phyloP scores from a whole-genome alignment of 1,139 yeast species.

The Pneumocystis jirovecii region DNA sequence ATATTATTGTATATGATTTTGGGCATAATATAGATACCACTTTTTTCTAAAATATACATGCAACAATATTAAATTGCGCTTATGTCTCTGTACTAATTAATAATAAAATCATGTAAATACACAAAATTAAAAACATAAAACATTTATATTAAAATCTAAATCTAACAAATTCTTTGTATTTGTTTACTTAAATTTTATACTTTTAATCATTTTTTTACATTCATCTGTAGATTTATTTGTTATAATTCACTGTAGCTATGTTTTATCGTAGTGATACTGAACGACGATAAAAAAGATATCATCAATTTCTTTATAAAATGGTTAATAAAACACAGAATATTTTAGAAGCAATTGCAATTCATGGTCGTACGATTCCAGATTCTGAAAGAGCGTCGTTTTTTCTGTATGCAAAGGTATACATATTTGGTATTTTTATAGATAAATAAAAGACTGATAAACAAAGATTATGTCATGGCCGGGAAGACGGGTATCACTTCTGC shows the following conservation, averaged over 20 bases:
- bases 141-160: no score
- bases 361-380: neutral
- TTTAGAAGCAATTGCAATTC: neutral
- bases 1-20: slow-evolving; percentile 13
- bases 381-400: neutral
- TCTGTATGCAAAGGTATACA: neutral
- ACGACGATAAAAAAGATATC: no score
- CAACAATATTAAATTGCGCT: neutral
- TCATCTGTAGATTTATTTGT: no score
- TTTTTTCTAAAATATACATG: slow-evolving; percentile 5
- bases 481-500: neutral
- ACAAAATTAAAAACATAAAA: no score
- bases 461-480: neutral
- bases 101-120: no score
- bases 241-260: no score
- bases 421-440: neutral
- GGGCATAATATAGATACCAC: slow-evolving; percentile 10
- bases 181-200: no score
- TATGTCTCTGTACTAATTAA: no score
- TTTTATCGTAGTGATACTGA: no score
- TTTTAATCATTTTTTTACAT: no score
- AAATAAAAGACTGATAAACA: neutral
- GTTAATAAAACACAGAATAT: neutral
- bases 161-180: no score
- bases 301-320: neutral